Evolutionary conservation across 2,329 filamentous ascomycete species (phyloP).

Genomic region (Cladosporium sp.): DNA sequence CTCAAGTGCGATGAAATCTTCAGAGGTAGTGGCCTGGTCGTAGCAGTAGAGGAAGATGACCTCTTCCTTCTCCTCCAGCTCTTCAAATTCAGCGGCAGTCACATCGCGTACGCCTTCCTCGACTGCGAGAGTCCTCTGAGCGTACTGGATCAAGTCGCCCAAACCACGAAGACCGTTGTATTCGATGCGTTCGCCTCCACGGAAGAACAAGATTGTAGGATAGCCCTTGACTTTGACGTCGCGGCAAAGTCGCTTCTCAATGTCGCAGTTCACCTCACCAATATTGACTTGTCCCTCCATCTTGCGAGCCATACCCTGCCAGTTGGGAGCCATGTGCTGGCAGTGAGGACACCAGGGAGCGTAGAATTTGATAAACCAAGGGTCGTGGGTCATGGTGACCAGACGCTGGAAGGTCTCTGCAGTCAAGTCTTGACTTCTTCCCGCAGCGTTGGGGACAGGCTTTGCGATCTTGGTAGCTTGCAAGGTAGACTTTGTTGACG

Average conservation of each 20-base stretch:
- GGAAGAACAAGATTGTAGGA: constrained; percentile 90
- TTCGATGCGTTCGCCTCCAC: constrained; percentile 83
- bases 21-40: constrained; percentile 85
- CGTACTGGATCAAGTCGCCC: constrained; percentile 82
- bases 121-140: constrained; percentile 78
- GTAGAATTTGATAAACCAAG: constrained; percentile 99
- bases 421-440: constrained; percentile 69
- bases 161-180: constrained; percentile 88
- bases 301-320: constrained; percentile 83
- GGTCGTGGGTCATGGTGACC: constrained; percentile 81
- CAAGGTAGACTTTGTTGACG: constrained; percentile 40
- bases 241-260: constrained; percentile 83
- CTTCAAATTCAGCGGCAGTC: constrained; percentile 68
- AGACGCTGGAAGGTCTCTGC: constrained; percentile 80
- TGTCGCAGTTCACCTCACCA: constrained; percentile 93
- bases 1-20: constrained; percentile 87
- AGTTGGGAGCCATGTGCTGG: constrained; percentile 84
- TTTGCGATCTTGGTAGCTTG: constrained; percentile 46
- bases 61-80: constrained; percentile 85
- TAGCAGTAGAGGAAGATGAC: constrained; percentile 98
- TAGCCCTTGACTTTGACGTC: constrained; percentile 76
- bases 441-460: constrained; percentile 66
- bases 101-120: constrained; percentile 76
- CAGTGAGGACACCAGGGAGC: constrained; percentile 97
- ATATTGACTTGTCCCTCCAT: constrained; percentile 88